These are phyloP conservation scores for Epichloe uncinata DNA, from an alignment of 2,329 filamentous ascomycete species.

Conservation along the genomic window DNA sequence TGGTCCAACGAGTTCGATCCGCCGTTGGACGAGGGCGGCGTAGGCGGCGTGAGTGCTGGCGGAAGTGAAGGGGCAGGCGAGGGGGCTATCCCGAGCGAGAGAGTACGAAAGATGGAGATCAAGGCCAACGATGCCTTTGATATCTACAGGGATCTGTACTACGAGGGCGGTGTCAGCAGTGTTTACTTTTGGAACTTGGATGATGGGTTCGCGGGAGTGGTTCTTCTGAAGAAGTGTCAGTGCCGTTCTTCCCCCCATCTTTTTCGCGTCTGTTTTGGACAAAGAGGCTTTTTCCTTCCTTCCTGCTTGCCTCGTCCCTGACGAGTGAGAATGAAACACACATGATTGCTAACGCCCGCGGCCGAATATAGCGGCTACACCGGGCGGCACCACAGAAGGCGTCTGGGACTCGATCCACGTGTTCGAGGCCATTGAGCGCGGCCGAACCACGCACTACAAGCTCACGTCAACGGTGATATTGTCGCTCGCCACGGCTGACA, in stretches of 20 bases:
- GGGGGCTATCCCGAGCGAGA: conserved; percentile 76
- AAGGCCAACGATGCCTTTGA: conserved; percentile 93
- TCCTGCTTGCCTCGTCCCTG: too few relatives aligned
- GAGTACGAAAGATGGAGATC: conserved; percentile 86
- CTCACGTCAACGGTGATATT: conserved; percentile 94
- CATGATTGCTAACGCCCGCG: background rate
- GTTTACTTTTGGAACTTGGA: conserved; percentile 99
- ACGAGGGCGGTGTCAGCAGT: conserved; percentile 88
- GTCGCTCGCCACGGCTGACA: conserved; percentile 52
- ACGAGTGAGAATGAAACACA: background rate
- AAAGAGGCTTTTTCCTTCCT: too few relatives aligned
- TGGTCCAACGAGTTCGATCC: conserved; percentile 99
- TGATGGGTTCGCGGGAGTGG: conserved; percentile 92
- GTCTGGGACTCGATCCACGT: conserved; percentile 99
- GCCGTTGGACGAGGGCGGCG: conserved; percentile 54
- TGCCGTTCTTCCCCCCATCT: conserved; percentile 8
- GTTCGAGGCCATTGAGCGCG: conserved; percentile 89
- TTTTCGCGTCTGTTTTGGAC: background rate
- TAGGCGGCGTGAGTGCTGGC: conserved; percentile 36
- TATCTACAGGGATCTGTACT: conserved; percentile 91
- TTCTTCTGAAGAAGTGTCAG: conserved; percentile 85
- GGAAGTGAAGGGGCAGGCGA: conserved; percentile 54
- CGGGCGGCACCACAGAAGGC: conserved; percentile 54
- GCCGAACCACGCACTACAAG: conserved; percentile 89
- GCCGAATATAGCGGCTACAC: conserved; percentile 43